Evolutionary conservation across 202 grass and related monocot species (phyloP), one percentile per base, ranked within the genome.

Genomic region (Elaeis oleifera): DNA sequence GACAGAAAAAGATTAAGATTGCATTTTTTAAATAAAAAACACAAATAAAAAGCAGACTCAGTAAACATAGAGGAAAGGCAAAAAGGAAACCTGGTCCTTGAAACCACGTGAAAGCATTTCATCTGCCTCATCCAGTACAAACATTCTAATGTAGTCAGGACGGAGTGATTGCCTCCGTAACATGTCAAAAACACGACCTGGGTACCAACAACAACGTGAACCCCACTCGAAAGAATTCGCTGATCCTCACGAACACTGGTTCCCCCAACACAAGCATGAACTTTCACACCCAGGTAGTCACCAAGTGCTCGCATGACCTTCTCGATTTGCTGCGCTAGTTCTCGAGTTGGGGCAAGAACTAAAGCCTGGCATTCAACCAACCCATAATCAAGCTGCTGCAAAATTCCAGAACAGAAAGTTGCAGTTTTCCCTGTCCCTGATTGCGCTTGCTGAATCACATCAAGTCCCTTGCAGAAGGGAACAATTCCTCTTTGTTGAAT

Each of bases 21-120:
- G 31, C 6, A 36, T 4, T 36, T 6, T 8, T 36, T 27, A 36
- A 36, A 6, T 8, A 36, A 36, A 36, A 8, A 36, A 36, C 5
- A 36, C 31, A 6, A 36, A 27, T 8, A 7, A 8, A 8, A 36
- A 8, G 31, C 31, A 36, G 31, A 8, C 31, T 36, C 1, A 8
- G 31, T 6, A 36, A 36, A 8, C 31, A 36, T 36, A 8, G 1
- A 67, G 14, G 56, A 29, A 61, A 50, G 7, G 78, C 26, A 72
- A 6, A 64, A 3, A 49, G 18, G 6, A 19, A 15, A 85, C 89
- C 81, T 89, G 89, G 59, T 89, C 89, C 76, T 95, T 89, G 70
- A 95, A 95, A 75, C 89, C 89, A 72, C 89, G 89, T 27, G 89
- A 95, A 69, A 95, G 89, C 89, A 95, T 95, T 65, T 95, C 89